Evolutionary conservation across 495 filamentous ascomycete species (phyloP).

Genomic region (Hypomontagnella monticulosa): DNA sequence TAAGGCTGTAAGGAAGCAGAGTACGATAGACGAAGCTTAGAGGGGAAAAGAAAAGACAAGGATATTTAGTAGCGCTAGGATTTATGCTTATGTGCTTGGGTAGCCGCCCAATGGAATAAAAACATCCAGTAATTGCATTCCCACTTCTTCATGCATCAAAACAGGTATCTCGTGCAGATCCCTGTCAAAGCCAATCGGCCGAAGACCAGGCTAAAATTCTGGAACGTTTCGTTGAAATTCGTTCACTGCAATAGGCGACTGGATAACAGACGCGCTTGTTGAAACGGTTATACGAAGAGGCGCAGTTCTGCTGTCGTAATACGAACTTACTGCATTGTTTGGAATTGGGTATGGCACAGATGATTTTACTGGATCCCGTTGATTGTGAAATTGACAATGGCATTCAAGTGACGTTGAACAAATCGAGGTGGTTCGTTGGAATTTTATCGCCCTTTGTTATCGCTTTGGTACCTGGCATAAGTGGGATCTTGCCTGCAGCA

Average conservation of each 20-base stretch:
- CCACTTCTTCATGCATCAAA: conserved; percentile 1
- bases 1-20: too few species aligned
- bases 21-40: too few species aligned
- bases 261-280: conserved; percentile 30
- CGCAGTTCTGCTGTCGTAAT: conserved; percentile 32
- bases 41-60: background rate
- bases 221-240: conserved; percentile 15
- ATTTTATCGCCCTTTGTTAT: background rate
- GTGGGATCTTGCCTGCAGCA: background rate
- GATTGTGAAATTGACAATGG: conserved; percentile 12
- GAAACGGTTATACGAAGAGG: conserved; percentile 31
- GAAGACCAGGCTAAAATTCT: conserved; percentile 16
- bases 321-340: conserved; percentile 17
- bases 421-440: conserved; percentile 26
- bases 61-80: background rate
- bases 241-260: conserved; percentile 7
- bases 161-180: background rate
- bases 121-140: background rate
- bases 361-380: conserved; percentile 22
- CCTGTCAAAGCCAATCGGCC: conserved; percentile 16
- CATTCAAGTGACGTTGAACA: conserved; percentile 19
- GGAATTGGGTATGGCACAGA: conserved; percentile 12
- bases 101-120: conserved; percentile 1
- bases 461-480: background rate
- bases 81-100: background rate